Evolutionary conservation across 257 asterid species (phyloP), one percentile per base, ranked within the genome.

Genomic region (Ligustrum vulgare): DNA sequence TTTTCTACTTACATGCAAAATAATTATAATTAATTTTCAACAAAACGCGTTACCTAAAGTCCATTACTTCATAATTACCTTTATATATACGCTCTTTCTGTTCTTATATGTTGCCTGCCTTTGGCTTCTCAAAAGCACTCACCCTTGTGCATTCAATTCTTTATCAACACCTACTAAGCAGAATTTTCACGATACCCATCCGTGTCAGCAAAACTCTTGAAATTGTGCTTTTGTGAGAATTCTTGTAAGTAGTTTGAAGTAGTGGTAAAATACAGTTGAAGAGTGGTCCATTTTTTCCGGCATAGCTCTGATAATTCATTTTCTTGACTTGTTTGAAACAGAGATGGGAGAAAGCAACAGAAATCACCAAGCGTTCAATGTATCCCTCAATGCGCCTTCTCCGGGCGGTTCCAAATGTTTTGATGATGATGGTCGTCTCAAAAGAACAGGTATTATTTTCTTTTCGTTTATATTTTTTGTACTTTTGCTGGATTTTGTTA

Each of bases 391-490:
- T 78, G 82, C 31, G 39, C 74, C 81, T 7, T 47, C 77, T 2
- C 82, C 64, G 45, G 81, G 37, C 35, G 81, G 65, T 25, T 83
- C 86, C 79, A 82, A 86, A 22, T 78, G 86, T 32, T 82, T 83
- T 35, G 88, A 86, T 12, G 88, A 86, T n/a, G n/a, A n/a, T n/a
- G 90, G 88, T 11, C 78, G 80, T 13, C 85, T 82, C 43, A 86
- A 86, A 79, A 80, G 88, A 84, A 84, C 86, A 18, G 88, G 90
- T 84, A 78, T 39, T 23, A 2, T 23, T 20, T 51, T 13, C 20
- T 25, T 71, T 0, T 13, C 18, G 23, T 37, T 11, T 18, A 20
- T 1, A 20, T 1, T 15, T 56, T 16, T 58, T 0, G 23, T 6
- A 58, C 0, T 58, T 20, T 7, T 12, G 18, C 22, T 39, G 10